Evolutionary conservation across 2,329 filamentous ascomycete species (phyloP), one percentile per base, ranked within the genome.

Genomic region (Pyrenophora teres): DNA sequence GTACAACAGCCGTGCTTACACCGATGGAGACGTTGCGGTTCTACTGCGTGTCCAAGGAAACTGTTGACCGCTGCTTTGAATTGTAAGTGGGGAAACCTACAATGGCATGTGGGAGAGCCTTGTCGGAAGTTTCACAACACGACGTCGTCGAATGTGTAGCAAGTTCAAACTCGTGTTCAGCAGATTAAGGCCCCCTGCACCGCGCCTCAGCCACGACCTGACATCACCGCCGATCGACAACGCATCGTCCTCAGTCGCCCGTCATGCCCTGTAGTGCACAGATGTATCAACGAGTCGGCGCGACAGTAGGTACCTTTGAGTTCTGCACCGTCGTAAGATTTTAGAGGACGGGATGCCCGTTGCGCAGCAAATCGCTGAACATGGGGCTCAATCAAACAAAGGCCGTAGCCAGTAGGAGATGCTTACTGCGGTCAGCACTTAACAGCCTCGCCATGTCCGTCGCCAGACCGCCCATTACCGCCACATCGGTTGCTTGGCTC

Each of bases 371-470:
- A 42, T 37, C 40, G 19, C 38, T 18, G 39, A 27, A 21, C 15
- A 32, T 31, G 27, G 27, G 27, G 27, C 27, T 30, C 27, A 30
- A 13, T 30, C 9, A 9, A 30, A 4, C 27, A 30, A 30, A 30
- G 27, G 10, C 48, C 37, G 37, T 36, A 48, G 54, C 44, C 48
- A 40, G 27, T 38, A 40, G 41, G 40, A 50, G 57, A 57, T 57
- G 52, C 49, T 58, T 48, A 42, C 56, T 58, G 53, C 52, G 45
- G 53, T 55, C 50, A 62, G 56, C 60, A 23, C 27, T 38, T 16
- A 47, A 59, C 46, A 59, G 51, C 54, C 52, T 56, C 53, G 58
- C 52, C 54, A 36, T 55, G 54, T 36, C 56, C 51, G 44, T 25
- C 38, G 43, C 48, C 54, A 52, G 40, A 41, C 59, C 42, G 57